Evolutionary conservation across 495 filamentous ascomycete species (phyloP), one percentile per base, ranked within the genome.

Genomic region (Penicillium canariense): DNA sequence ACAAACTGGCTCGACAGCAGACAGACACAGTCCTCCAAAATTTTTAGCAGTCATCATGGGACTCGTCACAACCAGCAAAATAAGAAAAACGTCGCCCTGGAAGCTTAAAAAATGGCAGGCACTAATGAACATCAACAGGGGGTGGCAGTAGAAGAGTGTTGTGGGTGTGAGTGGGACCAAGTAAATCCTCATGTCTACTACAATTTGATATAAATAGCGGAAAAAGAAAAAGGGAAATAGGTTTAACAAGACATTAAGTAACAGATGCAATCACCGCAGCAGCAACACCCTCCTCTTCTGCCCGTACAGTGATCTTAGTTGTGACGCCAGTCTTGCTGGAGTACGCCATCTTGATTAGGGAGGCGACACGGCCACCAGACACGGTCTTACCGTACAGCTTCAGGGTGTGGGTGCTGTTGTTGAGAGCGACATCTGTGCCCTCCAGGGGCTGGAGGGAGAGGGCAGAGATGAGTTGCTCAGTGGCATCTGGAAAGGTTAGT

Each of bases 331-430:
- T 87, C 78, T 96, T 96, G 58, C 86, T 83, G 43, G 88, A 93
- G 74, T 83, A 97, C 4, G 92, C 94, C 94, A 98, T 96, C 75
- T 90, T 83, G 58, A 97, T 81, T 53, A 87, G 84, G 45, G 88
- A 87, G 31, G 90, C 91, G 2, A 98, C 92, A 58, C 85, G 85
- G 56, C 95, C 95, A 26, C 94, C 95, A 23, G 81, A 86, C 57
- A 97, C 85, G 18, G 93, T 96, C 84, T 95, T 97, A 63, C 94
- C 94, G 67, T 94, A 91, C 20, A 98, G 82, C 76, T 96, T 97
- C 64, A 98, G 84, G 9, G 90, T 90, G 72, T 98, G 94, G 52
- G 92, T 97, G 55, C 87, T 90, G 65, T 84, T 85, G 65, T 83
- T 94, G 54, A 95, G 80, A 12, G 89, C 85, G 23, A 98, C 84